Conservation (phyloP, 2,329 filamentous ascomycete species). For the Laburnicola sp. region DNA sequence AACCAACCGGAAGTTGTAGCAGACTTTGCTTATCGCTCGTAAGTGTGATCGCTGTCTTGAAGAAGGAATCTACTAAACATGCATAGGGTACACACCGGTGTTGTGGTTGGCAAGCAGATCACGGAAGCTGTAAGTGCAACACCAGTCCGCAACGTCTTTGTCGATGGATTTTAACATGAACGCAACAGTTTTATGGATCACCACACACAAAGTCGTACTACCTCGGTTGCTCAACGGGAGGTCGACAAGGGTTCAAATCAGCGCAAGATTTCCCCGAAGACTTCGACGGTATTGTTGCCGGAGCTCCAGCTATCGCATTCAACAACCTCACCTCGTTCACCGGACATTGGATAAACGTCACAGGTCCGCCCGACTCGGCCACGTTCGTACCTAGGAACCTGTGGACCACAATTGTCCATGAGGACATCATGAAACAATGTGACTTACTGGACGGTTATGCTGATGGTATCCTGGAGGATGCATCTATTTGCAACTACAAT, state of each 20-base stretch:
- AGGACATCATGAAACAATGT: constrained; percentile 54
- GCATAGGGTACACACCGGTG: constrained; percentile 18
- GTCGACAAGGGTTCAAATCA: constrained; percentile 31
- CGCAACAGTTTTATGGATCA: constrained; percentile 40
- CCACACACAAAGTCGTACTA: constrained; percentile 44
- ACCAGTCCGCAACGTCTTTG: background rate
- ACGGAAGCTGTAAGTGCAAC: constrained; percentile 19
- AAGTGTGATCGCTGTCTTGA: constrained; percentile 2
- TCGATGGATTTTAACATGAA: constrained; percentile 10
- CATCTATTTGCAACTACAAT: constrained; percentile 50
- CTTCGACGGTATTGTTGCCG: constrained; percentile 37
- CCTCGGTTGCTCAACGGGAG: constrained; percentile 35
- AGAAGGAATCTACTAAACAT: background rate
- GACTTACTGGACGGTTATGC: constrained; percentile 53
- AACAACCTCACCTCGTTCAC: constrained; percentile 42
- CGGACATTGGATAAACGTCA: constrained; percentile 34
- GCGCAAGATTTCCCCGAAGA: constrained; percentile 33
- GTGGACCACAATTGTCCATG: constrained; percentile 46
- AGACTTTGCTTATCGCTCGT: constrained; percentile 53
- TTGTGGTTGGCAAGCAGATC: constrained; percentile 43
- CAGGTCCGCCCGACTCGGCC: constrained; percentile 30
- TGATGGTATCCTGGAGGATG: constrained; percentile 55
- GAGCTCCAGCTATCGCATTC: constrained; percentile 33
- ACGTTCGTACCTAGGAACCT: constrained; percentile 46
- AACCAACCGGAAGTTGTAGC: constrained; percentile 47